A percentile compares a stretch with the other conserved stretches of the same genome.
These are phyloP conservation scores for Eutypa lata DNA, from an alignment of 2,329 filamentous ascomycete genomes.

Conservation along the genomic window DNA sequence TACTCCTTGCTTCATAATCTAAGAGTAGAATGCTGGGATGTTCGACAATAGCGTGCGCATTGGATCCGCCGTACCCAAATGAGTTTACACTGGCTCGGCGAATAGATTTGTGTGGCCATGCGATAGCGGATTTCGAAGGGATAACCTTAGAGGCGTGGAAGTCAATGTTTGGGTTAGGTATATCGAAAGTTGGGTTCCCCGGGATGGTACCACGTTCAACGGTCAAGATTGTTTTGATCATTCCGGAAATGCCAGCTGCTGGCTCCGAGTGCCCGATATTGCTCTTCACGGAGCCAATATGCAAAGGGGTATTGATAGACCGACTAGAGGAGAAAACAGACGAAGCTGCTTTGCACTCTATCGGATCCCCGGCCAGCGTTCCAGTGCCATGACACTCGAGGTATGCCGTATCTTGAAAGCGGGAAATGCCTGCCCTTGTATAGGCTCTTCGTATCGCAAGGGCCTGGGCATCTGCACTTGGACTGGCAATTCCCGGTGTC, in stretches of 20 bases:
- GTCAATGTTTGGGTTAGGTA: conserved; percentile 17
- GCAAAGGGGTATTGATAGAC: conserved; percentile 4
- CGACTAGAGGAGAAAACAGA: conserved; percentile 19
- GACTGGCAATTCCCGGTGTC: conserved; percentile 38
- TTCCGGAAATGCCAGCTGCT: conserved; percentile 18
- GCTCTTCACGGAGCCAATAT: conserved; percentile 28
- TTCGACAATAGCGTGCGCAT: conserved; percentile 28
- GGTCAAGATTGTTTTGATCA: conserved; percentile 25
- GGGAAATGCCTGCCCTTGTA: conserved; percentile 17
- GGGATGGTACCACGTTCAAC: conserved; percentile 23
- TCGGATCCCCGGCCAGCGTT: conserved; percentile 37
- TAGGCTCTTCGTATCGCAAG: conserved; percentile 32
- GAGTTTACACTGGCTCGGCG: conserved; percentile 28
- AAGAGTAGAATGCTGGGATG: too few species aligned
- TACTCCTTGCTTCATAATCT: neutral
- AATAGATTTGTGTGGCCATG: conserved; percentile 18
- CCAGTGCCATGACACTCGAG: conserved; percentile 40
- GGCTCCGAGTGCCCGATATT: conserved; percentile 32
- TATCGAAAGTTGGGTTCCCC: conserved; percentile 12
- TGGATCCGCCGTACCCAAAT: conserved; percentile 34
- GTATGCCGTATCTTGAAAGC: conserved; percentile 16
- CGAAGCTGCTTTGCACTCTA: conserved; percentile 31
- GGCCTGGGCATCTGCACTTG: conserved; percentile 31
- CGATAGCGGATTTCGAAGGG: conserved; percentile 7
- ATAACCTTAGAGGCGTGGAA: conserved; percentile 11